Conservation (phyloP, 129 eudicot species). For the Lactuca sativa region DNA sequence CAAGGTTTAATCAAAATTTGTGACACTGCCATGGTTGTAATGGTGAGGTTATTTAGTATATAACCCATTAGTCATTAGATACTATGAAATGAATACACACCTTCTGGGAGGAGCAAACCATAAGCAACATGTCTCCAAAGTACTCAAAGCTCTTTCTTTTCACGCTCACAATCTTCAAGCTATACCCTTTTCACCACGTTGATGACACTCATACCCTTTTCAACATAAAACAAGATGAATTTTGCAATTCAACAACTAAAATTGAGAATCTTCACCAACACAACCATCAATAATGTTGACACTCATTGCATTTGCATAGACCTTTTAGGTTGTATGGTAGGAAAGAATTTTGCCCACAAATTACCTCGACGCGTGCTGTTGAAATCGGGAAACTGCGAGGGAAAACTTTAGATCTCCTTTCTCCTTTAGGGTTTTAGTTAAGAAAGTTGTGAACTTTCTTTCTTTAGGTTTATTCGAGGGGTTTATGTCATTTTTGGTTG, state of each 20-base stretch:
- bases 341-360: background rate
- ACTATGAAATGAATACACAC: slow-evolving; percentile 32
- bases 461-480: no score
- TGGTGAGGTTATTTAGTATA: slow-evolving; percentile 2
- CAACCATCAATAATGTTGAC: slow-evolving; percentile 33
- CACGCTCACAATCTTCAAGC: slow-evolving; percentile 87
- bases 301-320: slow-evolving; percentile 9
- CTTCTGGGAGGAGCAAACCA: slow-evolving; percentile 88
- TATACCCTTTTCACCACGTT: slow-evolving; percentile 65
- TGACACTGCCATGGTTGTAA: slow-evolving; percentile 2
- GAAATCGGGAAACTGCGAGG: no score
- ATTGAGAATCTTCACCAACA: slow-evolving; percentile 88
- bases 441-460: no score
- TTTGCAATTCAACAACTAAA: slow-evolving; percentile 79
- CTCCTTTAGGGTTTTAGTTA: no score
- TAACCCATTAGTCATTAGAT: background rate
- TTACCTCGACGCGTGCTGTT: no score
- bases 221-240: slow-evolving; percentile 74
- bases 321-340: slow-evolving; percentile 31
- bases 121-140: slow-evolving; percentile 70
- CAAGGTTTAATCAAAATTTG: background rate
- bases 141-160: slow-evolving; percentile 79
- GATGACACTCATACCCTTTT: slow-evolving; percentile 51
- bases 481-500: no score
- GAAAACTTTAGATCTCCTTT: no score